These are phyloP conservation scores for Drechslerella dactyloides DNA, from an alignment of 2,329 filamentous ascomycete genomes.

Conservation along the genomic window DNA sequence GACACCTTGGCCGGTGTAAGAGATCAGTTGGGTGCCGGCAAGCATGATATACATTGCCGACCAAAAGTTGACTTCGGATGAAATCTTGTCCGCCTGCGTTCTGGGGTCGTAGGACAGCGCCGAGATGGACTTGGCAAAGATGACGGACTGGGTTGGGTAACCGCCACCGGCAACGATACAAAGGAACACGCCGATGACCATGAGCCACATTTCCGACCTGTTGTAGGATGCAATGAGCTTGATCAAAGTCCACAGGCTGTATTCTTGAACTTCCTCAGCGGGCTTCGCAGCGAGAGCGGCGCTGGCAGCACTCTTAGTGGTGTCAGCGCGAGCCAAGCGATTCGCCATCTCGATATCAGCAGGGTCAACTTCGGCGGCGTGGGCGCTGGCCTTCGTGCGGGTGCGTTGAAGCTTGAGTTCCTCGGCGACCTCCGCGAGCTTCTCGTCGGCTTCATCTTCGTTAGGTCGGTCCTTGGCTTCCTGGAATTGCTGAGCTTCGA, in stretches of 20 bases:
- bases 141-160: conserved; percentile 76
- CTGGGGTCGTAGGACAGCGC: conserved; percentile 64
- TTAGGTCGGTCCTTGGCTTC: conserved; percentile 65
- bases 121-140: conserved; percentile 87
- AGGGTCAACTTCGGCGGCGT: conserved; percentile 62
- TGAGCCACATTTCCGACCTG: conserved; percentile 70
- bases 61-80: conserved; percentile 81
- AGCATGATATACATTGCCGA: conserved; percentile 87
- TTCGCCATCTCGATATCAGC: conserved; percentile 67
- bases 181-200: conserved; percentile 75
- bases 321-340: conserved; percentile 65
- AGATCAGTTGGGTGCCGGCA: conserved; percentile 73
- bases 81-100: conserved; percentile 61
- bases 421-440: conserved; percentile 60
- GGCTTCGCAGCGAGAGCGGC: conserved; percentile 68
- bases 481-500: conserved; percentile 84
- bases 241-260: conserved; percentile 76
- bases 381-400: conserved; percentile 55
- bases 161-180: conserved; percentile 79
- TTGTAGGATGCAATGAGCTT: conserved; percentile 84
- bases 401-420: conserved; percentile 58
- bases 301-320: conserved; percentile 71
- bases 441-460: conserved; percentile 64
- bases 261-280: conserved; percentile 64
- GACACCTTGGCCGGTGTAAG: conserved; percentile 72